Evolutionary conservation across 2,329 filamentous ascomycete species (phyloP).

Genomic region (Ceratocystis cubensis): DNA sequence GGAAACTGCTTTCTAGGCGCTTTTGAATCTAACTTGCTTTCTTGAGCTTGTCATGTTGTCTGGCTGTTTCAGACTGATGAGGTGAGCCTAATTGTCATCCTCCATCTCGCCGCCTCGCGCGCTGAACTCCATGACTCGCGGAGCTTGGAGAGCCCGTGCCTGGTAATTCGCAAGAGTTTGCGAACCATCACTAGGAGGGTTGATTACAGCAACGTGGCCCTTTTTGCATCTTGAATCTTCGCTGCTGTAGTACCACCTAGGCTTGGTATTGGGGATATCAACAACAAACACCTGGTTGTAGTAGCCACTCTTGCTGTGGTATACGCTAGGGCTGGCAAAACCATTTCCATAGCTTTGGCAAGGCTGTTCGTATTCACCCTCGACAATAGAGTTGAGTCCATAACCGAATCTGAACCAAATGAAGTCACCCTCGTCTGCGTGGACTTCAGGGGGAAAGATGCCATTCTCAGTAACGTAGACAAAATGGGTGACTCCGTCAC

Average conservation of each 20-base stretch:
- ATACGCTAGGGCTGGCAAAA: not conserved
- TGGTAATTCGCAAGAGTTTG: accelerated
- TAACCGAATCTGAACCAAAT: not conserved
- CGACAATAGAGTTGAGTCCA: accelerated
- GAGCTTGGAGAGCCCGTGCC: too few species aligned
- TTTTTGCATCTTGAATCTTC: slow-evolving; percentile 23
- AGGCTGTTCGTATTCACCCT: slow-evolving; percentile 30
- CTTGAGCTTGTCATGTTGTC: too few species aligned
- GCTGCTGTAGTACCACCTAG: not conserved
- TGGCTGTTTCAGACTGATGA: too few species aligned
- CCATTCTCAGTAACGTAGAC: accelerated
- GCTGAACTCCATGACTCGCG: accelerated
- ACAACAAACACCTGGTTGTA: slow-evolving; percentile 29
- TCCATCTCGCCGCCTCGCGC: too few species aligned
- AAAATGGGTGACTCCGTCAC: not conserved
- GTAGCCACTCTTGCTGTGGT: accelerated
- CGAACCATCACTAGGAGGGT: slow-evolving; percentile 24
- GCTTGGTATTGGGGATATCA: not conserved
- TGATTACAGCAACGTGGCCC: slow-evolving; percentile 19
- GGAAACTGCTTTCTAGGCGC: too few species aligned
- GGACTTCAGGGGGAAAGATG: accelerated
- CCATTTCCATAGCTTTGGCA: slow-evolving; percentile 29
- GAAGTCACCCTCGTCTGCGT: not conserved
- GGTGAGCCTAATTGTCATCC: too few species aligned
- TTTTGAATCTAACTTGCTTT: too few species aligned